A percentile compares a stretch with the other conserved stretches of the same genome.
These are phyloP conservation scores for Nicotiana benthamiana DNA, from an alignment of 257 asterid species.

Conservation along the genomic window DNA sequence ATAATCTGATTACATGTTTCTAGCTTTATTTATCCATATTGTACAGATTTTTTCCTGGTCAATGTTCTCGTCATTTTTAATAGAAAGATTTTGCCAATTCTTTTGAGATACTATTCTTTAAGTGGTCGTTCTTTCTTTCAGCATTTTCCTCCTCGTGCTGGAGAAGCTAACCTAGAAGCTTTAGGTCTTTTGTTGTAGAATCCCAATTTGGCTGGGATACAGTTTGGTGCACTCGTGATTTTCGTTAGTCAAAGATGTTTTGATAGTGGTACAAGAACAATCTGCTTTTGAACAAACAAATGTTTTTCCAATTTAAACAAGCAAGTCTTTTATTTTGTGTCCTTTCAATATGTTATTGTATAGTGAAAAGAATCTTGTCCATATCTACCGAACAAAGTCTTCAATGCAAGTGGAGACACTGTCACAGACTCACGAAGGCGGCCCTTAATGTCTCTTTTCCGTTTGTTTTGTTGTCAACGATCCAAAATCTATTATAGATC, in stretches of 20 bases:
- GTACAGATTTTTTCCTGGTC: not conserved
- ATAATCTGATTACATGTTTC: not conserved
- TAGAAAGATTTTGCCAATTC: not conserved
- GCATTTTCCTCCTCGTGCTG: not conserved
- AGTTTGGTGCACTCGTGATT: not conserved
- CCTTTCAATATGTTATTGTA: not conserved
- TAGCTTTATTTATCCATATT: not conserved
- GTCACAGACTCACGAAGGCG: too few relatives aligned
- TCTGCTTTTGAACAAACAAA: not conserved
- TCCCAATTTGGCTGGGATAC: not conserved
- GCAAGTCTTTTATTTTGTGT: not conserved
- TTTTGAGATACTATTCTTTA: not conserved
- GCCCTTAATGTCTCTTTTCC: too few relatives aligned
- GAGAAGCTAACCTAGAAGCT: not conserved
- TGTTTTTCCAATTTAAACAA: not conserved
- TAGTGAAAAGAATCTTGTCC: too few relatives aligned
- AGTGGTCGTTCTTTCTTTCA: not conserved
- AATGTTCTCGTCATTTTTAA: not conserved
- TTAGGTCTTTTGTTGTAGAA: not conserved
- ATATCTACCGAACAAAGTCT: too few relatives aligned
- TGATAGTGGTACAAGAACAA: not conserved
- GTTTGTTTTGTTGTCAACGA: too few relatives aligned
- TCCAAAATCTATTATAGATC: too few relatives aligned
- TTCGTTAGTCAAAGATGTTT: not conserved
- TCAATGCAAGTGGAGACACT: too few relatives aligned